A percentile compares a stretch with the other conserved stretches of the same genome.
These are phyloP conservation scores for Endocalyx cinctus DNA, from an alignment of 2,329 filamentous ascomycete genomes.

Conservation along the genomic window DNA sequence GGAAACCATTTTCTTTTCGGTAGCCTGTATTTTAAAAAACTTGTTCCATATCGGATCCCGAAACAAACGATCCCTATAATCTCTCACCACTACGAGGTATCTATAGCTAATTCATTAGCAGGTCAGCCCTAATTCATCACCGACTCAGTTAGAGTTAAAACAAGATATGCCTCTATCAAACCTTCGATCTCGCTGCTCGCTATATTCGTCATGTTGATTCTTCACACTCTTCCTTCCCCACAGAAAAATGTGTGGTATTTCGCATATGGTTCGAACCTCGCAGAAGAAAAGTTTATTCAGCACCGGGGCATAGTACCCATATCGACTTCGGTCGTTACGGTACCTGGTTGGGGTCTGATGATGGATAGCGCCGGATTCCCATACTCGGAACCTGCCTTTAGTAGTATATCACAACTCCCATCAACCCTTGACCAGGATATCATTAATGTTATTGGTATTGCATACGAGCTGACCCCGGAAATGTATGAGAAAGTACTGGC, in stretches of 20 bases:
- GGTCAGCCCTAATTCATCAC: no score
- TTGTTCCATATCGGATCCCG: no score
- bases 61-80: no score
- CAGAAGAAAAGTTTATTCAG: slow-evolving; percentile 5
- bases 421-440: background rate
- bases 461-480: slow-evolving; percentile 6
- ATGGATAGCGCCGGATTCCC: slow-evolving; percentile 10
- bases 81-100: no score
- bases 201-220: slow-evolving; percentile 2
- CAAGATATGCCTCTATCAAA: no score
- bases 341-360: slow-evolving; percentile 1
- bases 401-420: slow-evolving; percentile 1
- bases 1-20: no score
- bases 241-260: slow-evolving; percentile 7
- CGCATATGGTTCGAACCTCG: slow-evolving; percentile 10
- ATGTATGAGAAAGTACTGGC: slow-evolving; percentile 4
- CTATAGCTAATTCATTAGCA: no score
- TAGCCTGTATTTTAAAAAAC: no score
- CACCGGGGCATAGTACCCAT: slow-evolving; percentile 6
- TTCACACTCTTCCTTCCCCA: background rate
- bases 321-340: background rate
- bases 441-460: slow-evolving; percentile 5
- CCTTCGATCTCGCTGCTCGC: no score
- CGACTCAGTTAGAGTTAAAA: no score
- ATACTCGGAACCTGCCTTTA: slow-evolving; percentile 9